A percentile compares a stretch with the other conserved stretches of the same genome.
Evolutionary conservation across 2,329 filamentous ascomycete species (phyloP).

Genomic region (Rhynchosporium agropyri): DNA sequence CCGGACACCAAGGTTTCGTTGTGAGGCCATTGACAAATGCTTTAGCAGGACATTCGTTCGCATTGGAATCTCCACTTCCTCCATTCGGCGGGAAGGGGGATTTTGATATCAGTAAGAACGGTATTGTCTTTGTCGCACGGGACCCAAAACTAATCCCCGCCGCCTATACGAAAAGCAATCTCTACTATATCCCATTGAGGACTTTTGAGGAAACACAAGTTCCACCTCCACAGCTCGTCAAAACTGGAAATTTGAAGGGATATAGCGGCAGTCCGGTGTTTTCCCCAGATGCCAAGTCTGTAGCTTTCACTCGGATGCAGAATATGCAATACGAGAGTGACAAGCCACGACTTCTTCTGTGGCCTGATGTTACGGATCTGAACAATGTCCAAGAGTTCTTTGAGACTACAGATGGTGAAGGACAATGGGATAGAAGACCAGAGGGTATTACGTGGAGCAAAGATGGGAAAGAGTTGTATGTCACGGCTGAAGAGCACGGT

Average conservation of each 20-base stretch:
- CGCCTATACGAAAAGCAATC: slow-evolving; percentile 77
- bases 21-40: slow-evolving; percentile 62
- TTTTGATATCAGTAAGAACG: slow-evolving; percentile 71
- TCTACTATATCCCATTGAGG: slow-evolving; percentile 71
- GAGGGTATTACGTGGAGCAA: slow-evolving; percentile 59
- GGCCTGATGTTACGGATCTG: slow-evolving; percentile 62
- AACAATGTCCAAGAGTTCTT: slow-evolving; percentile 64
- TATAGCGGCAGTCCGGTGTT: slow-evolving; percentile 71
- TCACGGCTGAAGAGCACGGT: slow-evolving; percentile 73
- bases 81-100: slow-evolving; percentile 81
- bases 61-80: slow-evolving; percentile 67
- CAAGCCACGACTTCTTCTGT: slow-evolving; percentile 67
- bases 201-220: slow-evolving; percentile 59
- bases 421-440: slow-evolving; percentile 62
- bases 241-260: slow-evolving; percentile 61
- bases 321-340: slow-evolving; percentile 79
- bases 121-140: slow-evolving; percentile 74
- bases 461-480: slow-evolving; percentile 65
- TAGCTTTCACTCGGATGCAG: slow-evolving; percentile 81
- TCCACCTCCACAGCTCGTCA: slow-evolving; percentile 54
- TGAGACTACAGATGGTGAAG: slow-evolving; percentile 62
- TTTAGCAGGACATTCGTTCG: slow-evolving; percentile 48
- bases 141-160: slow-evolving; percentile 72
- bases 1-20: slow-evolving; percentile 40
- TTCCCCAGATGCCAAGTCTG: slow-evolving; percentile 68